phyloP scores from a whole-genome alignment of 768 basidiomycete genomes.

The Mrakia frigida region DNA sequence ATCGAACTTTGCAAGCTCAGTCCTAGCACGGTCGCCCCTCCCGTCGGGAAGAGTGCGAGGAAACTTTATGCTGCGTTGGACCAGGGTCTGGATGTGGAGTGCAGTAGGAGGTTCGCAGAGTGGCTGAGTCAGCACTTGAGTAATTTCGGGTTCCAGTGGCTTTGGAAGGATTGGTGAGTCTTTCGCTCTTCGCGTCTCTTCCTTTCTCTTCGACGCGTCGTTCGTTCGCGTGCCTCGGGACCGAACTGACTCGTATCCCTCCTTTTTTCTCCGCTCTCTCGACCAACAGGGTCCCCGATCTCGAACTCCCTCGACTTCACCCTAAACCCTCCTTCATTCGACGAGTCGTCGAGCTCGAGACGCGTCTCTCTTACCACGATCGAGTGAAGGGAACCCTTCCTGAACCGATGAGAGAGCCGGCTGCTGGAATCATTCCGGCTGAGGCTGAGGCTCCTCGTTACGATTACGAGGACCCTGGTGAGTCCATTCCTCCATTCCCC shows the following conservation, averaged over 20 bases:
- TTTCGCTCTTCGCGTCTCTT: not conserved
- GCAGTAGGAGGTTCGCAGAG: constrained; percentile 74
- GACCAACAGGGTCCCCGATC: constrained; percentile 69
- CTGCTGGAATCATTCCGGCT: constrained; percentile 59
- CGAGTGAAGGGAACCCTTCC: constrained; percentile 85
- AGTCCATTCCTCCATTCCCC: constrained; percentile 35
- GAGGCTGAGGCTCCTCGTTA: constrained; percentile 74
- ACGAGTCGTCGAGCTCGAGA: constrained; percentile 78
- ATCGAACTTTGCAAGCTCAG: constrained; percentile 94
- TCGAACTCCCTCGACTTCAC: constrained; percentile 65
- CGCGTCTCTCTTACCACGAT: constrained; percentile 87
- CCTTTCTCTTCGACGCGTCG: not conserved
- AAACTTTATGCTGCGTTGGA: constrained; percentile 73
- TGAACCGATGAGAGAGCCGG: constrained; percentile 64
- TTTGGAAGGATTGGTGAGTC: constrained; percentile 96
- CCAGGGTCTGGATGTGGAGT: constrained; percentile 80
- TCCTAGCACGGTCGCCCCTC: constrained; percentile 85
- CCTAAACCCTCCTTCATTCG: constrained; percentile 85
- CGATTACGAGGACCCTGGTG: constrained; percentile 75
- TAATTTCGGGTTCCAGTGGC: constrained; percentile 97
- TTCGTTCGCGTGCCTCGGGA: not conserved
- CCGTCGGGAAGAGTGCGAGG: constrained; percentile 90
- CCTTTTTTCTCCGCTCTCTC: not conserved
- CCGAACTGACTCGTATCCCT: not conserved
- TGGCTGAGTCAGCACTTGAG: constrained; percentile 97